A percentile compares a stretch with the other conserved stretches of the same genome.
Evolutionary conservation across 2,329 filamentous ascomycete species (phyloP).

Genomic region (Nannizziopsis barbatae): DNA sequence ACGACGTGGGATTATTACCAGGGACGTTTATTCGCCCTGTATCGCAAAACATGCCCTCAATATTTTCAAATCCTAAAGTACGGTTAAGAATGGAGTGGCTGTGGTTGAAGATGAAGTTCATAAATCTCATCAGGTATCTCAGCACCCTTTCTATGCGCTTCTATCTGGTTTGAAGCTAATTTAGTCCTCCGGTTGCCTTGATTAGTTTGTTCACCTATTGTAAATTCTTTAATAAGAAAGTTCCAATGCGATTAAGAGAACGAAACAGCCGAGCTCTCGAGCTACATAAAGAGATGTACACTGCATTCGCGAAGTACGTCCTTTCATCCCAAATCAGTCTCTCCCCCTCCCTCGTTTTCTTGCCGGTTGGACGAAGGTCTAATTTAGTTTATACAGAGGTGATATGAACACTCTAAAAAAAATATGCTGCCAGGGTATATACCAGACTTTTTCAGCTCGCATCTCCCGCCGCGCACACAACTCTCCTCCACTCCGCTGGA

Average conservation of each 20-base stretch:
- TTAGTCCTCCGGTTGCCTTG: neutral
- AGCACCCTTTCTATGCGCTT: neutral
- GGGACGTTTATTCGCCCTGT: conserved; percentile 33
- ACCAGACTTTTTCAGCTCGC: conserved; percentile 25
- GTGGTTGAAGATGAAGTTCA: conserved; percentile 26
- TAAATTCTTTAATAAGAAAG: conserved; percentile 25
- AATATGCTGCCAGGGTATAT: conserved; percentile 32
- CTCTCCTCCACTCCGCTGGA: conserved; percentile 27
- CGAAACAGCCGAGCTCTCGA: conserved; percentile 29
- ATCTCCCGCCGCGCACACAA: conserved; percentile 26
- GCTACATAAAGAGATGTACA: conserved; percentile 40
- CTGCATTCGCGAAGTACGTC: conserved; percentile 35
- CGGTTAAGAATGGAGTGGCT: conserved; percentile 33
- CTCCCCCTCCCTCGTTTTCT: conserved; percentile 1
- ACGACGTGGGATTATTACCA: conserved; percentile 38
- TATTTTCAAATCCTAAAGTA: conserved; percentile 29
- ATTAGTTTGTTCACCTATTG: conserved; percentile 24
- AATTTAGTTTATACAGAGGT: conserved; percentile 23
- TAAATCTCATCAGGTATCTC: conserved; percentile 27
- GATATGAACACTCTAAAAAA: conserved; percentile 28
- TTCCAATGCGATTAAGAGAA: conserved; percentile 27
- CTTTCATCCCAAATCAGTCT: neutral
- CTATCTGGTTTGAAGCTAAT: neutral
- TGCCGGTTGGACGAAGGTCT: neutral
- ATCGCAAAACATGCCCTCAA: conserved; percentile 31